Percentiles rank a stretch among this genome's conserved stretches.
Conservation (phyloP, 2,329 filamentous ascomycete species). For the Berkeleyomyces basicola region DNA sequence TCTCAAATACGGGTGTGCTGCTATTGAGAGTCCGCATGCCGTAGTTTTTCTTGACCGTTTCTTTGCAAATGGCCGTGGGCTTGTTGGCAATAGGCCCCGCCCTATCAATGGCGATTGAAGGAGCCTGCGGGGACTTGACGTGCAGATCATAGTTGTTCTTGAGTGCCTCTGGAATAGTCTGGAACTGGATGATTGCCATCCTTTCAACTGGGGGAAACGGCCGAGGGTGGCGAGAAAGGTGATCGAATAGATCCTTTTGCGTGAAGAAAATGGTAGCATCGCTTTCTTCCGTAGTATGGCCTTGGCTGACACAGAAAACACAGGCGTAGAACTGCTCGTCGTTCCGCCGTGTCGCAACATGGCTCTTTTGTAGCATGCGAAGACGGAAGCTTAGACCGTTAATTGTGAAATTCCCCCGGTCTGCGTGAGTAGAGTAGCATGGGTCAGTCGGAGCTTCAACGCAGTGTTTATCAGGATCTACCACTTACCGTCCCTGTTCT, state of each 20-base stretch:
- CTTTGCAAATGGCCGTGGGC: constrained; percentile 29
- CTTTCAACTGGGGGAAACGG: constrained; percentile 34
- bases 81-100: constrained; percentile 24
- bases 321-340: constrained; percentile 40
- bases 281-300: constrained; percentile 33
- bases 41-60: constrained; percentile 31
- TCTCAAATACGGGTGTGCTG: constrained; percentile 28
- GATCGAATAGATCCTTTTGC: constrained; percentile 34
- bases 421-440: constrained; percentile 18
- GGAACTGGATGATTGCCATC: constrained; percentile 30
- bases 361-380: constrained; percentile 39
- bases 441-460: neutral
- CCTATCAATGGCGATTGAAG: constrained; percentile 28
- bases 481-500: constrained; percentile 30
- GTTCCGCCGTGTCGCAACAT: constrained; percentile 31
- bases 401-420: constrained; percentile 30
- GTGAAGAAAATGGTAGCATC: constrained; percentile 41
- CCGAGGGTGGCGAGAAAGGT: constrained; percentile 36
- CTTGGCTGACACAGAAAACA: constrained; percentile 34
- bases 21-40: constrained; percentile 31
- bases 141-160: constrained; percentile 38
- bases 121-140: constrained; percentile 25
- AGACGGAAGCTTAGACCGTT: constrained; percentile 33
- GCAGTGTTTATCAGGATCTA: neutral
- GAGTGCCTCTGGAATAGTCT: constrained; percentile 24